phyloP scores from a whole-genome alignment of 192 early-diverging fungal species.

The Radiomyces spectabilis region DNA sequence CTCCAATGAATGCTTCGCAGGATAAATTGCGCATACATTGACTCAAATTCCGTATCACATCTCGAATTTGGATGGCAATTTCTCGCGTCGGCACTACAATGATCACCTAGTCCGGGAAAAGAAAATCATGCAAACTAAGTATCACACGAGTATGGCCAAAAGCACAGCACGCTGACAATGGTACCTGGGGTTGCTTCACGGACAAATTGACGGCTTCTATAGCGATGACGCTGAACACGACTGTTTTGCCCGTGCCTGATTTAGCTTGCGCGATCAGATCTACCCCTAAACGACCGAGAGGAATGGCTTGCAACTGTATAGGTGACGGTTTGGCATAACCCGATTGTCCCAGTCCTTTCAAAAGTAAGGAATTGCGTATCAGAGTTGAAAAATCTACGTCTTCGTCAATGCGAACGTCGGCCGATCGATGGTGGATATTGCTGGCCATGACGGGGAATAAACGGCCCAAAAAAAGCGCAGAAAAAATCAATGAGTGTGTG shows the following conservation, averaged over 20 bases:
- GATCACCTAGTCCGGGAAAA: too few relatives aligned
- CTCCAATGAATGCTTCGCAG: constrained; percentile 50
- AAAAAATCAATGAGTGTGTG: constrained; percentile 2
- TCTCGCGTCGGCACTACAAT: constrained; percentile 59
- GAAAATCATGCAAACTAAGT: too few relatives aligned
- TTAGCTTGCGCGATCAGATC: constrained; percentile 85
- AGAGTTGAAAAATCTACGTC: constrained; percentile 44
- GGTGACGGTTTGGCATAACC: constrained; percentile 55
- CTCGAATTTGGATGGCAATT: constrained; percentile 52
- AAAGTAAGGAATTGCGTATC: constrained; percentile 29
- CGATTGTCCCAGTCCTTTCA: constrained; percentile 33
- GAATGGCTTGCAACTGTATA: constrained; percentile 59
- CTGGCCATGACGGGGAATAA: too few relatives aligned
- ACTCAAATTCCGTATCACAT: constrained; percentile 39
- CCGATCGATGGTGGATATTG: constrained; percentile 32
- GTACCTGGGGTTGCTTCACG: constrained; percentile 19
- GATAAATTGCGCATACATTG: constrained; percentile 9
- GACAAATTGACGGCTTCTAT: constrained; percentile 36
- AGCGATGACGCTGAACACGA: constrained; percentile 60
- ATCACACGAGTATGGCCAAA: too few relatives aligned
- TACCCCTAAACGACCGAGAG: constrained; percentile 45
- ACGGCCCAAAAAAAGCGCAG: constrained; percentile 10
- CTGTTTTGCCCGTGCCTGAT: constrained; percentile 74
- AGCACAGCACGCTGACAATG: too few relatives aligned
- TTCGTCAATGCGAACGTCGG: constrained; percentile 47